phyloP scores from a whole-genome alignment of 148 eudicot genomes.

The Amaranthus cruentus region DNA sequence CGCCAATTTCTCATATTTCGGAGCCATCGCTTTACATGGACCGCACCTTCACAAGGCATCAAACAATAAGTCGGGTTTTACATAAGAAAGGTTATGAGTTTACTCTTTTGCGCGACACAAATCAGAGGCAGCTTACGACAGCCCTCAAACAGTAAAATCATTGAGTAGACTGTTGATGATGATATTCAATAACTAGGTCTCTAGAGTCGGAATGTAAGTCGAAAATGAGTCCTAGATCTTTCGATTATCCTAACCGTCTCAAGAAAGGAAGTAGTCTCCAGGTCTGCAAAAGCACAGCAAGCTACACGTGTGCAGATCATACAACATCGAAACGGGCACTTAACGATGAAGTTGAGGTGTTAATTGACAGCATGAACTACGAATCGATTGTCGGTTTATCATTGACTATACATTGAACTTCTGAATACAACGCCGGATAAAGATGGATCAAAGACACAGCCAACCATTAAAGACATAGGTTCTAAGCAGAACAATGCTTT shows the following conservation, averaged over 20 bases:
- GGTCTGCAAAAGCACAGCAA: no score
- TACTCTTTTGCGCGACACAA: not conserved
- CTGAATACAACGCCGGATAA: not conserved
- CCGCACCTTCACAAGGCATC: conserved; percentile 61
- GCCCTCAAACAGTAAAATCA: no score
- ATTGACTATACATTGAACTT: not conserved
- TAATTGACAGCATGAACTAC: not conserved
- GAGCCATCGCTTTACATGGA: conserved; percentile 93
- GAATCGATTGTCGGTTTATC: not conserved
- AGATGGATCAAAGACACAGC: conserved; percentile 7
- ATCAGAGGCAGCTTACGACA: not conserved
- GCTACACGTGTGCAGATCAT: no score
- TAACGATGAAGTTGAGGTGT: not conserved
- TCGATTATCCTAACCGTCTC: no score
- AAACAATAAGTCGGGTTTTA: conserved; percentile 7
- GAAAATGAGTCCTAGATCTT: no score
- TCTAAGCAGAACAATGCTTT: not conserved
- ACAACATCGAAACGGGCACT: not conserved
- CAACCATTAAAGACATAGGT: not conserved
- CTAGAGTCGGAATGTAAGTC: no score
- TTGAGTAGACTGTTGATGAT: no score
- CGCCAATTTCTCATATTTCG: conserved; percentile 61
- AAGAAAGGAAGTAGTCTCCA: no score
- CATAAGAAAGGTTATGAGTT: not conserved
- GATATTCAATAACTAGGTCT: no score